A percentile compares a stretch with the other conserved stretches of the same genome.
phyloP scores from a whole-genome alignment of 2,329 filamentous ascomycete genomes.

The Ophidiomyces ophidiicola region DNA sequence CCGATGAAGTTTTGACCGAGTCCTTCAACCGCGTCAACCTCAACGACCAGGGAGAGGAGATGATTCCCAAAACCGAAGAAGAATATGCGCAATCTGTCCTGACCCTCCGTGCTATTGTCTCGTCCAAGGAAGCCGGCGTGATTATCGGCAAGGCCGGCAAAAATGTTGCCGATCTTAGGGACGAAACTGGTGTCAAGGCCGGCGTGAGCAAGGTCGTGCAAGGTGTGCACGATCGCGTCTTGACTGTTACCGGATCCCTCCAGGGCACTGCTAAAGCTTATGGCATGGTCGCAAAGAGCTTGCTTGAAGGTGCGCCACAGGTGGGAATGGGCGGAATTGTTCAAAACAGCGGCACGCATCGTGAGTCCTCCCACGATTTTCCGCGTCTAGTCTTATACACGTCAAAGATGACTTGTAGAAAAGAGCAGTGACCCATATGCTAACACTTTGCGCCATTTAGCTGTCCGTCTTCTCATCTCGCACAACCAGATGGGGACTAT shows the following conservation, averaged over 20 bases:
- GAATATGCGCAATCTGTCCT: conserved; percentile 89
- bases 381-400: neutral
- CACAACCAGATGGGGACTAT: conserved; percentile 99
- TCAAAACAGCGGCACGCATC: conserved; percentile 79
- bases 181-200: conserved; percentile 95
- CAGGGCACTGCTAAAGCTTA: conserved; percentile 86
- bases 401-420: too few relatives aligned
- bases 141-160: conserved; percentile 98
- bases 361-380: conserved; percentile 45
- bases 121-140: conserved; percentile 95
- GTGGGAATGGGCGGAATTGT: conserved; percentile 93
- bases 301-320: conserved; percentile 84
- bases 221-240: conserved; percentile 89
- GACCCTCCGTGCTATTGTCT: conserved; percentile 92
- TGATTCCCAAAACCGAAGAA: conserved; percentile 81
- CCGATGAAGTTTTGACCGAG: conserved; percentile 50
- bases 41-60: conserved; percentile 55
- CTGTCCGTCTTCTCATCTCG: conserved; percentile 93
- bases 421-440: too few relatives aligned
- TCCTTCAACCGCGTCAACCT: conserved; percentile 55
- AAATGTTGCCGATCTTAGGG: conserved; percentile 91
- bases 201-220: conserved; percentile 98
- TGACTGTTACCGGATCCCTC: conserved; percentile 86
- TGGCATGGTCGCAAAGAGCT: conserved; percentile 76
- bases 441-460: conserved; percentile 38